A percentile compares a stretch with the other conserved stretches of the same genome.
These are phyloP conservation scores for Phialophora chinensis DNA, from an alignment of 2,329 filamentous ascomycete species.

Conservation along the genomic window DNA sequence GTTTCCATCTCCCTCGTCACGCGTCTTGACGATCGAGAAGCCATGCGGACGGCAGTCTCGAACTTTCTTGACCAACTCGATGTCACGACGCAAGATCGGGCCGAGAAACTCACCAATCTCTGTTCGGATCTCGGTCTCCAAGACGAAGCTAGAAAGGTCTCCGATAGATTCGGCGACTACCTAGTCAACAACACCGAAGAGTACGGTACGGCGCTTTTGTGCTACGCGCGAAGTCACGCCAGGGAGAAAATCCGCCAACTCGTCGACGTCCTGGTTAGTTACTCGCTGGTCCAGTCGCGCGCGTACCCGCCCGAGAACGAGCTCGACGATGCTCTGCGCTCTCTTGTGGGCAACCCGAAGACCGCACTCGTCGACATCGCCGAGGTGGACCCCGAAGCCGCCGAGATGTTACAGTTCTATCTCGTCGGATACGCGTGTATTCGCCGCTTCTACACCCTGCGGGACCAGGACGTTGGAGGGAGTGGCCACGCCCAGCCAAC, in stretches of 20 bases:
- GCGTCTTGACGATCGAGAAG: conserved; percentile 74
- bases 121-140: conserved; percentile 79
- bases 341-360: conserved; percentile 74
- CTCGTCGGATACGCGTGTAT: conserved; percentile 92
- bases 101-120: conserved; percentile 81
- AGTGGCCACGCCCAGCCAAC: background rate
- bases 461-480: conserved; percentile 67
- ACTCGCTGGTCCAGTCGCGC: conserved; percentile 83
- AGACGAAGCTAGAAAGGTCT: conserved; percentile 78
- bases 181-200: conserved; percentile 73
- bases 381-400: conserved; percentile 77
- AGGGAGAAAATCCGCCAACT: conserved; percentile 81
- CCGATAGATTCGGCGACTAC: conserved; percentile 84
- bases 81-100: conserved; percentile 70
- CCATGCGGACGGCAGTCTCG: conserved; percentile 75
- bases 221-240: conserved; percentile 85
- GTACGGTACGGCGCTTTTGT: conserved; percentile 86
- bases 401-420: conserved; percentile 80
- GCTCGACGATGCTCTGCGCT: conserved; percentile 73
- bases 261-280: conserved; percentile 82
- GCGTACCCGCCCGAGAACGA: conserved; percentile 75
- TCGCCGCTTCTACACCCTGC: conserved; percentile 86
- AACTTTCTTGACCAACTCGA: conserved; percentile 75
- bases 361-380: conserved; percentile 74
- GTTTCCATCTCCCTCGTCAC: conserved; percentile 82